phyloP scores from a whole-genome alignment of 768 basidiomycete species.

The Lactifluus piperatus region DNA sequence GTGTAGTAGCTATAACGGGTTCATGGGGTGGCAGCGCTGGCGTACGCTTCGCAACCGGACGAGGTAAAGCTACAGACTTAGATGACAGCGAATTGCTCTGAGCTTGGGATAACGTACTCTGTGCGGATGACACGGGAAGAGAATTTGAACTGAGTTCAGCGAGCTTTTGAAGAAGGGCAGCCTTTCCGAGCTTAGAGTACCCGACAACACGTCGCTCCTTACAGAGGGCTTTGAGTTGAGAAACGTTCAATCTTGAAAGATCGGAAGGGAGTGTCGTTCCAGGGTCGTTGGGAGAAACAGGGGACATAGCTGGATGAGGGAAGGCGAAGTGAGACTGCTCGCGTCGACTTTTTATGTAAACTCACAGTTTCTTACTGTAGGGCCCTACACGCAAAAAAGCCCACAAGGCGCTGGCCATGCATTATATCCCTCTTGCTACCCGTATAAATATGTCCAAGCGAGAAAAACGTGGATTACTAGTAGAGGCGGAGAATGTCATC shows the following conservation, averaged over 20 bases:
- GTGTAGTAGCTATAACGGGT: no score
- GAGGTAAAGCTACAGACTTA: background rate
- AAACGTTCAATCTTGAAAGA: constrained; percentile 40
- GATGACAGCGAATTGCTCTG: background rate
- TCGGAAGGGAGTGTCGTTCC: background rate
- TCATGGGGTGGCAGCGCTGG: background rate
- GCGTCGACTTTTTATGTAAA: no score
- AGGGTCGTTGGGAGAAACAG: background rate
- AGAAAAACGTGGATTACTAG: no score
- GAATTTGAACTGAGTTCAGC: constrained; percentile 4
- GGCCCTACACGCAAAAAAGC: no score
- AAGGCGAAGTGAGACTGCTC: background rate
- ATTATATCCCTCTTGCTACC: no score
- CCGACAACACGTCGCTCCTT: constrained; percentile 52
- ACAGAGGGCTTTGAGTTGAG: constrained; percentile 58
- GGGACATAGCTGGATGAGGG: background rate
- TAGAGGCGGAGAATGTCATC: no score
- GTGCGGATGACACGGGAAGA: background rate
- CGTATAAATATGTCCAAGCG: no score
- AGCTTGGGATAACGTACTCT: background rate
- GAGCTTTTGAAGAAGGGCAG: constrained; percentile 45
- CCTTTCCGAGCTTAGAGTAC: constrained; percentile 61
- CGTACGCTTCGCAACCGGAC: background rate
- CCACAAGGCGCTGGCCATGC: no score
- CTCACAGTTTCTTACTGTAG: no score